Base-by-base conservation (phyloP, 164 flowering plant genomes). In the Aristolochia fimbriata region DNA sequence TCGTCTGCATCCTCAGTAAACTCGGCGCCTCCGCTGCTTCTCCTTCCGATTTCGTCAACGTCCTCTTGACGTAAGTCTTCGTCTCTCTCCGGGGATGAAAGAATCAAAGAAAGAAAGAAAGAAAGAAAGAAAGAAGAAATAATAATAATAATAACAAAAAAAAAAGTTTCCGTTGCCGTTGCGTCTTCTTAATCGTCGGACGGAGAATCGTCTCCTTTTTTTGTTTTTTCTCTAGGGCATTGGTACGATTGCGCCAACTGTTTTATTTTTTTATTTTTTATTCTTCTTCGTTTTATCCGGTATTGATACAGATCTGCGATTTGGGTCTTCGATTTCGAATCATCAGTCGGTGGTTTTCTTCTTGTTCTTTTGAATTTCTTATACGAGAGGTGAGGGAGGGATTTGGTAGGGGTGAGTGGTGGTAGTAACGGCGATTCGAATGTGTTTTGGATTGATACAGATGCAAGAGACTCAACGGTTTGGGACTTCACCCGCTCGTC, bases 381-480 rank as follows among this genome's bases (percentile, higher is more conserved):
- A 3, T n/a, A 17, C 8, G 12, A 12, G 20, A 19, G 15, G 20
- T 17, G 27, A 43, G 25, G 10, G 23, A 24, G 20, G 51, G 20
- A 23, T 20, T 15, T 14, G 50, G 4, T 25, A 15, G 3, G 58
- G 5, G 37, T 3, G 30, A 6, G 37, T 21, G 3, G 58, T 20
- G 8, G 6, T 11, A 45, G 23, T 33, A n/a, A 31, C 20, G 14
- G 33, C 14, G 4, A 14, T 17, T 20, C 15, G 33, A 43, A 20
- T 46, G 24, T 3, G 25, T 59, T 27, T 27, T 27, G 21, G 1
- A 0, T 33, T 58, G 47, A 41, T 6, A 14, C 89, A 91, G 95
- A 68, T 84, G 96, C 70, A 88, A 80, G 64, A 81, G 96, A 66
- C 25, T 88, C 19, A 83, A 83, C 47, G 73, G 73, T 0, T 68